Base-by-base conservation (phyloP, 2,329 filamentous ascomycete genomes). In the Scedosporium dehoogii region DNA sequence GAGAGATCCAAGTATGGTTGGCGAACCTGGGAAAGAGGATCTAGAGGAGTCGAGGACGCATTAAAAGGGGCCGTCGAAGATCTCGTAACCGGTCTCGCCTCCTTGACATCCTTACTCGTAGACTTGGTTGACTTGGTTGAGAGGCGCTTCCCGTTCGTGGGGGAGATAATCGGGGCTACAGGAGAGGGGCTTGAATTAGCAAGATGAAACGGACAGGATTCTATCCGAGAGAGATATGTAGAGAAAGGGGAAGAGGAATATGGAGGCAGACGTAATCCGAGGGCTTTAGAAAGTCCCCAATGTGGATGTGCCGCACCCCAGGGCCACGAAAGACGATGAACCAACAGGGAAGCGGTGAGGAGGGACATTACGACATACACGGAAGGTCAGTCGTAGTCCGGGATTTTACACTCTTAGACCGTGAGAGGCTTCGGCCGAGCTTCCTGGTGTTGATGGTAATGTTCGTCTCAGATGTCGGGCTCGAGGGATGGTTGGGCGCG, bases 21-120 rank as follows among this genome's bases (percentile, higher is more conserved):
- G 16, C 66, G 29, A 64, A 72, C 70, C 63, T 71, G 70, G 1
- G 70, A 72, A 21, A 72, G 64, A 4, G 70, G 70, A 60, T 72
- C 70, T 55, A 72, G 70, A 55, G 59, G 42, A 33, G 44, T 65
- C 66, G 68, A 56, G 44, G 64, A 58, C 48, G 64, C 59, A 41
- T 64, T 63, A 14, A 64, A 56, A 48, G 64, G 33, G 25, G 53
- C 60, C 25, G 65, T 63, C 51, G 66, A 55, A 21, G 67, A 58
- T 61, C 58, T 64, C 51, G 62, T 62, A 16, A 62, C 63, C 46
- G 63, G 62, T 61, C 63, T 66, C 55, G 60, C 16, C 18, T 68
- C 64, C 55, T 67, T 62, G 29, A 14, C 21, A 44, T 62, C 48
- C 18, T 25, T 53, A 6, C 42, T n/a, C n/a, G 56, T 42, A 18